phyloP scores from a whole-genome alignment of 108 stramenopile genomes.

The Cyclotella distinguenda region DNA sequence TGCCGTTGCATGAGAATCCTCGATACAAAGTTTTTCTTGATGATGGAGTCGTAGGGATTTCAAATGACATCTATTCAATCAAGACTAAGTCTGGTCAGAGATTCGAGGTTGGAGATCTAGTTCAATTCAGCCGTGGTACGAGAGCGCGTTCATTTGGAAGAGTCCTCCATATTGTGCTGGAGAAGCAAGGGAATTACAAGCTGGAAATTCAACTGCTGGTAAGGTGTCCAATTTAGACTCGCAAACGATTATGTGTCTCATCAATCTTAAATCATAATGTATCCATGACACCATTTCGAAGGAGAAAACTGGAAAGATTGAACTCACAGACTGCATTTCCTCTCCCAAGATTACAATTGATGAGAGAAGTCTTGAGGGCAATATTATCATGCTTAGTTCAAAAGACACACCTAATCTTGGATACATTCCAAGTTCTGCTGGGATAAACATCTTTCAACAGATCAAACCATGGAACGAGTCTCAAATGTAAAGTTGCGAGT shows the following conservation, averaged over 20 bases:
- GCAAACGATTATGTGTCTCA: neutral
- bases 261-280: neutral
- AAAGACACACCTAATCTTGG: conserved; percentile 33
- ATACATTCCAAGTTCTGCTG: conserved; percentile 14
- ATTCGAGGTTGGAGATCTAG: conserved; percentile 37
- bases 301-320: conserved; percentile 20
- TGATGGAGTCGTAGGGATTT: neutral
- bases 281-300: neutral
- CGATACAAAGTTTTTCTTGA: conserved; percentile 21
- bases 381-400: conserved; percentile 22
- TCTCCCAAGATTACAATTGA: conserved; percentile 24
- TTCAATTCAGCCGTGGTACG: conserved; percentile 27
- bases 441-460: conserved; percentile 24
- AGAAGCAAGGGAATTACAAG: conserved; percentile 17
- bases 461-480: conserved; percentile 18
- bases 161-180: conserved; percentile 27
- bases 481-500: conserved; percentile 12
- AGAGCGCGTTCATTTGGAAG: conserved; percentile 27
- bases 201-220: conserved; percentile 35
- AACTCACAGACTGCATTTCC: conserved; percentile 34
- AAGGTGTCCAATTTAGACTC: neutral
- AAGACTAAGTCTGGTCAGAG: conserved; percentile 25
- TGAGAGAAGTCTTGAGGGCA: conserved; percentile 33
- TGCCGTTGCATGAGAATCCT: conserved; percentile 26
- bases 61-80: conserved; percentile 26